Base-by-base conservation (phyloP, 352 stramenopile genomes). In the Globisporangium camurandrum region DNA sequence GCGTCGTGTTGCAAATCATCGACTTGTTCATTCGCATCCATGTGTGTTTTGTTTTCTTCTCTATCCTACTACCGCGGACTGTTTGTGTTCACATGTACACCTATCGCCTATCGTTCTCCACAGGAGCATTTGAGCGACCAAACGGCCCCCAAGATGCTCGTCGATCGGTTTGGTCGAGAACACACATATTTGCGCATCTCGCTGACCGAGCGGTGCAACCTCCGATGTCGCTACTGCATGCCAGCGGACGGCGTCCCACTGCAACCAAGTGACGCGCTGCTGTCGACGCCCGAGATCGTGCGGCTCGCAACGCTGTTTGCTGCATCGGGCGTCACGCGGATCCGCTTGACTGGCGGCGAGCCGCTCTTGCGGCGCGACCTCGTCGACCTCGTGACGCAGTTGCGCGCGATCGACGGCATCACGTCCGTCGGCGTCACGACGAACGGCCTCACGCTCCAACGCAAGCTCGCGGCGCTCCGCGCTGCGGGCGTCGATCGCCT, bases 201-300 rank as follows among this genome's bases (percentile, higher is more conserved):
- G 30, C 63, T 99, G 30, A 96, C 91, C 1, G 94, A 98, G 69
- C 83, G 91, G 26, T 99, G 95, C 67, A 99, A 99, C 69, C 72
- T 99, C 41, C 70, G 94, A 28, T 99, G 95, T 69, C 73, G 79
- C 12, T 99, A 99, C 65, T 99, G 95, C 59, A 99, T 99, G 95
- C 95, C 96, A 0, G 81, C 86, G 49, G 84, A 98, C 17, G 95
- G 95, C 26, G 89, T 98, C 8, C 58, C 74, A 1, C 59, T 98
- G 28, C 87, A 95, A 56, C 78, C 88, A 2, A 26, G 59, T 7
- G 66, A 71, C 22, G 66, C 90, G 20, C 58, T 97, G 41, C 66
- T 99, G 9, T 90, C 67, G 23, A 92, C 85, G 4, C 53, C 79
- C 7, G 96, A 99, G 69, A 96, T 98, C 51, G 50, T 98, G 36